Conservation (phyloP, 805 yeast species). For the Debaryomyces hansenii region DNA sequence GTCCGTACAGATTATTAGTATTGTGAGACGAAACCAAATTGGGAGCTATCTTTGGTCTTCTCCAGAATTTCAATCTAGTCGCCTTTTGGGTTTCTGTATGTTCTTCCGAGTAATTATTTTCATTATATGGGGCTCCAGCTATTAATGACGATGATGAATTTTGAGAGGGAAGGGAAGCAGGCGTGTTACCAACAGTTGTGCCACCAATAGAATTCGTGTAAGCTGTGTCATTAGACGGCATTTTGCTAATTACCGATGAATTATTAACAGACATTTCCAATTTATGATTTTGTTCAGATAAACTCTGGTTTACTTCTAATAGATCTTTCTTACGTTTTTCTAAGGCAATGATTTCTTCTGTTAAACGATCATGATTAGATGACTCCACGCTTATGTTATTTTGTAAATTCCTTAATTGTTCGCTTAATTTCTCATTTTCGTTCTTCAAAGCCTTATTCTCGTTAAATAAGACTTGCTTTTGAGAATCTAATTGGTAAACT, state of each 20-base stretch:
- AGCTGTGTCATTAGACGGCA: not conserved
- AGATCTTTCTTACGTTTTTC: slow-evolving; percentile 47
- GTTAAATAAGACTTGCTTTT: slow-evolving; percentile 19
- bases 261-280: slow-evolving; percentile 4
- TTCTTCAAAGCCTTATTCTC: slow-evolving; percentile 25
- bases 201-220: not conserved
- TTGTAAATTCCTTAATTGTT: slow-evolving; percentile 38
- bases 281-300: slow-evolving; percentile 20
- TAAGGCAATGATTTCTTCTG: slow-evolving; percentile 54
- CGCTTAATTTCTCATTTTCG: slow-evolving; percentile 22
- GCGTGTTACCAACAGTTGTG: not conserved
- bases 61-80: slow-evolving; percentile 45
- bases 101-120: slow-evolving; percentile 10
- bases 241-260: not conserved
- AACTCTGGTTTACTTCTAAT: slow-evolving; percentile 21
- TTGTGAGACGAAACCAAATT: slow-evolving; percentile 9
- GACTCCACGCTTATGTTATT: slow-evolving; percentile 42
- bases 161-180: not conserved
- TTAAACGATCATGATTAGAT: slow-evolving; percentile 41
- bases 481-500: slow-evolving; percentile 32
- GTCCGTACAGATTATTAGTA: not conserved
- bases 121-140: slow-evolving; percentile 12
- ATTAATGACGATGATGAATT: slow-evolving; percentile 4
- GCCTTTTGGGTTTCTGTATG: slow-evolving; percentile 36
- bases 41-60: slow-evolving; percentile 37